Base-by-base conservation (phyloP, 2,329 filamentous ascomycete genomes). In the Zasmidium citrigriseum region DNA sequence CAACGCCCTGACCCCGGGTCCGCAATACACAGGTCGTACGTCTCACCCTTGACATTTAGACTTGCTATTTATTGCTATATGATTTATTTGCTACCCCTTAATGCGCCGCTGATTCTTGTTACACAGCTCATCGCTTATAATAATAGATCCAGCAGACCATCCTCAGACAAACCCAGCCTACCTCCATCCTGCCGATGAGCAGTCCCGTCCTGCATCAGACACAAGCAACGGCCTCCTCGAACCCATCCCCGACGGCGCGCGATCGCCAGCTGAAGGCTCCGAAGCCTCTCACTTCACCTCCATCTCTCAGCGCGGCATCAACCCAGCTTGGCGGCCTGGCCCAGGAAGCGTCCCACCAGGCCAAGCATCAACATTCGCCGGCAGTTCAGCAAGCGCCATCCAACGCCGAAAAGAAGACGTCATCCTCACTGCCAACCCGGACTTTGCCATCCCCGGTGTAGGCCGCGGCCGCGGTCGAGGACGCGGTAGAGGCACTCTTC, bases 281-380 rank as follows among this genome's bases (percentile, higher is more conserved):
- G 91, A 96, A 70, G 83, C 86, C 22, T 93, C 88, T 47, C 90
- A 89, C 67, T 97, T 96, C 75, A 97, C 93, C 1, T 95, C 90
- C 11, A 89, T 98, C 47, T 93, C 89, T 0, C 92, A 97, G 75
- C 85, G 93, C 29, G 89, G 90, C 1, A 79, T 97, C 55, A 97
- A 97, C 73, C 93, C 93, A 5, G 87, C 88, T 60, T 97, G 93
- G 93, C 85, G 89, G n/a, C 75, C 75, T 62, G 85, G 83, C 1
- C 2, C 78, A 20, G 69, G 53, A 52, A 57, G 18, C 61, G 52
- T 4, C 41, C 62, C 62, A 60, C 47, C 57, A 59, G 62, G 21
- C 46, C 54, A 5, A 49, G 41, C 29, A 60, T 53, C 64, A 14
- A 46, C 38, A 2, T 44, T 47, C 38, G 58, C 55, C 27, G 46